A percentile compares a stretch with the other conserved stretches of the same genome.
These are phyloP conservation scores for Rosellinia necatrix DNA, from an alignment of 2,329 filamentous ascomycete species.

Conservation along the genomic window DNA sequence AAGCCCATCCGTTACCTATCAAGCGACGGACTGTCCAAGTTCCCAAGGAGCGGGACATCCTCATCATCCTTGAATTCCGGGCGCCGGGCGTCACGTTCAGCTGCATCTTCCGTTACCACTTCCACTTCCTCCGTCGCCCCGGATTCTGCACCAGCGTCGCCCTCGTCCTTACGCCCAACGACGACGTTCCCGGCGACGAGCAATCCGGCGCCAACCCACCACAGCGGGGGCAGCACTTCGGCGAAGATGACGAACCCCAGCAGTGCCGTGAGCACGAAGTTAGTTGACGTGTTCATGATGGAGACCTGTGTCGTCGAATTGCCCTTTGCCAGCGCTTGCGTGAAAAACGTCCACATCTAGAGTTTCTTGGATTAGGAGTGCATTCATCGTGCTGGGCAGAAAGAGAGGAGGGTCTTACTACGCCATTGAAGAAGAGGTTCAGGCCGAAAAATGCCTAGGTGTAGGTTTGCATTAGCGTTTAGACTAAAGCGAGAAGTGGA, in stretches of 20 bases:
- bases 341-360: slow-evolving; percentile 82
- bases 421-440: slow-evolving; percentile 75
- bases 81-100: background rate
- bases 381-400: background rate
- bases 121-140: background rate
- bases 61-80: slow-evolving; percentile 23
- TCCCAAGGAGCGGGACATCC: slow-evolving; percentile 35
- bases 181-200: slow-evolving; percentile 79
- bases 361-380: background rate
- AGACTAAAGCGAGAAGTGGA: background rate
- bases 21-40: slow-evolving; percentile 23
- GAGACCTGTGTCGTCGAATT: slow-evolving; percentile 78
- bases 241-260: slow-evolving; percentile 73
- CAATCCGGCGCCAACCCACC: slow-evolving; percentile 76
- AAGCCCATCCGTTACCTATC: no score
- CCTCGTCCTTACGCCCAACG: slow-evolving; percentile 65
- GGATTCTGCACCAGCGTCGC: slow-evolving; percentile 13
- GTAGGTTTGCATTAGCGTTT: background rate
- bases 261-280: slow-evolving; percentile 79
- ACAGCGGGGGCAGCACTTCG: slow-evolving; percentile 71
- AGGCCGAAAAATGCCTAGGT: slow-evolving; percentile 72
- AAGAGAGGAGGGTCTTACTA: slow-evolving; percentile 37
- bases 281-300: slow-evolving; percentile 81
- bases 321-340: slow-evolving; percentile 73
- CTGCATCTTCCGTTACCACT: slow-evolving; percentile 2